A percentile compares a stretch with the other conserved stretches of the same genome.
These are phyloP conservation scores for Crithidia bombi DNA, from an alignment of 208 protist genomes.

Conservation along the genomic window DNA sequence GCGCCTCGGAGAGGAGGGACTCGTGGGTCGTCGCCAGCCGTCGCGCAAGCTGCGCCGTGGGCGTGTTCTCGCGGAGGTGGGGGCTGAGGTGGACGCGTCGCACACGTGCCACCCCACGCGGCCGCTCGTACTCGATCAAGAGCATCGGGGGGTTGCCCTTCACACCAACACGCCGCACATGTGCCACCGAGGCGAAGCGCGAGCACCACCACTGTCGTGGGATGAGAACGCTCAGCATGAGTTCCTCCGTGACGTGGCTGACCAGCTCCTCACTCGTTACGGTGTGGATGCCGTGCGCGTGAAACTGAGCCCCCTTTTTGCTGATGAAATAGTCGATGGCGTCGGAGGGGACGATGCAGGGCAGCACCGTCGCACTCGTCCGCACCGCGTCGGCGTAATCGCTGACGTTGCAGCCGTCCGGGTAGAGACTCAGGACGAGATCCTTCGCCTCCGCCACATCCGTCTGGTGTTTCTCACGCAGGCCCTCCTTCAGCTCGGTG, in stretches of 20 bases:
- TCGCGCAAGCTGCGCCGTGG: slow-evolving; percentile 54
- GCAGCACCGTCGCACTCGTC: slow-evolving; percentile 73
- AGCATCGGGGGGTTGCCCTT: slow-evolving; percentile 45
- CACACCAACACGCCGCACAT: slow-evolving; percentile 44
- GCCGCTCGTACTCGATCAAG: slow-evolving; percentile 61
- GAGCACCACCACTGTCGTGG: slow-evolving; percentile 70
- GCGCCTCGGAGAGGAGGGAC: slow-evolving; percentile 55
- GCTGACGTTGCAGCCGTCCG: slow-evolving; percentile 62
- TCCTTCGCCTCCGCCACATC: slow-evolving; percentile 54
- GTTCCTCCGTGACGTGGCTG: slow-evolving; percentile 44
- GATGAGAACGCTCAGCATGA: slow-evolving; percentile 54
- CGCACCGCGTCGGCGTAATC: slow-evolving; percentile 71
- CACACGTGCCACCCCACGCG: slow-evolving; percentile 19
- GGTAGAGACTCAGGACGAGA: slow-evolving; percentile 69
- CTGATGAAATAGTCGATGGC: slow-evolving; percentile 37
- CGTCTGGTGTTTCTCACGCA: slow-evolving; percentile 28
- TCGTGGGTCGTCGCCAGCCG: slow-evolving; percentile 66
- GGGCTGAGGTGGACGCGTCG: slow-evolving; percentile 50
- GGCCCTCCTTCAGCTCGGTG: slow-evolving; percentile 23
- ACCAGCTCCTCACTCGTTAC: slow-evolving; percentile 53
- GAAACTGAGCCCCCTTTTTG: slow-evolving; percentile 38
- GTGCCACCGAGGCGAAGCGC: not conserved
- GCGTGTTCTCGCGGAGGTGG: slow-evolving; percentile 34
- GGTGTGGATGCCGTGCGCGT: slow-evolving; percentile 16
- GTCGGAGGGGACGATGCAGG: slow-evolving; percentile 50